These are phyloP conservation scores for Suhomyces terraborum DNA, from an alignment of 1,139 yeast genomes.

Conservation along the genomic window DNA sequence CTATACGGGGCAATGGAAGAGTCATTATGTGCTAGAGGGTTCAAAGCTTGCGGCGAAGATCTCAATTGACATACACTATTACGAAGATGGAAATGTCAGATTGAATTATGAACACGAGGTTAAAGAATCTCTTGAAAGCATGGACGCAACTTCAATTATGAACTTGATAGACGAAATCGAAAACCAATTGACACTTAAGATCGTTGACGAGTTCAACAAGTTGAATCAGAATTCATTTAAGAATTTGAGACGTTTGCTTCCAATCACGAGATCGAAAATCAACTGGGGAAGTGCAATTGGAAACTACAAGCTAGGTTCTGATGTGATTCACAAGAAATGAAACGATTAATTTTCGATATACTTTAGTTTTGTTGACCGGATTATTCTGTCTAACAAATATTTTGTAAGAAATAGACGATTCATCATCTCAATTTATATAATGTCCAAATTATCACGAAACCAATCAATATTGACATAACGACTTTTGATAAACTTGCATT, in stretches of 20 bases:
- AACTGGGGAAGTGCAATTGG: conserved; percentile 97
- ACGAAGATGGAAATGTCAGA: conserved; percentile 93
- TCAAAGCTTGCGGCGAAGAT: conserved; percentile 54
- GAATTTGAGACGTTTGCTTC: conserved; percentile 83
- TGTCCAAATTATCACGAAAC: conserved; percentile 68
- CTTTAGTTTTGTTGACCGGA: not conserved
- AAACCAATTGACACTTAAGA: conserved; percentile 55
- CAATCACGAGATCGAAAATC: conserved; percentile 86
- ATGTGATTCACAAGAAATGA: conserved; percentile 50
- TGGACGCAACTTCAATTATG: conserved; percentile 39
- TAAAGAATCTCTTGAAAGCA: conserved; percentile 19
- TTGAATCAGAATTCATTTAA: conserved; percentile 84
- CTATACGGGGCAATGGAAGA: conserved; percentile 90
- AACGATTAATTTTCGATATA: too few species aligned
- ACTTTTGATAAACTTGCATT: conserved; percentile 46
- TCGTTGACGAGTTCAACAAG: conserved; percentile 65
- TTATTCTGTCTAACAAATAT: not conserved
- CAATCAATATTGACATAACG: conserved; percentile 52
- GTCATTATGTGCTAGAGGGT: conserved; percentile 53
- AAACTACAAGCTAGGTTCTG: conserved; percentile 84
- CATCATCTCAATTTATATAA: conserved; percentile 44
- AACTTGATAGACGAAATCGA: conserved; percentile 62
- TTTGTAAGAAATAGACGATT: not conserved
- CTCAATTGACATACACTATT: conserved; percentile 80
- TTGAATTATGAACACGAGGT: conserved; percentile 58